These are phyloP conservation scores for Elsinoe perseae DNA, from an alignment of 2,329 filamentous ascomycete genomes.

Conservation along the genomic window DNA sequence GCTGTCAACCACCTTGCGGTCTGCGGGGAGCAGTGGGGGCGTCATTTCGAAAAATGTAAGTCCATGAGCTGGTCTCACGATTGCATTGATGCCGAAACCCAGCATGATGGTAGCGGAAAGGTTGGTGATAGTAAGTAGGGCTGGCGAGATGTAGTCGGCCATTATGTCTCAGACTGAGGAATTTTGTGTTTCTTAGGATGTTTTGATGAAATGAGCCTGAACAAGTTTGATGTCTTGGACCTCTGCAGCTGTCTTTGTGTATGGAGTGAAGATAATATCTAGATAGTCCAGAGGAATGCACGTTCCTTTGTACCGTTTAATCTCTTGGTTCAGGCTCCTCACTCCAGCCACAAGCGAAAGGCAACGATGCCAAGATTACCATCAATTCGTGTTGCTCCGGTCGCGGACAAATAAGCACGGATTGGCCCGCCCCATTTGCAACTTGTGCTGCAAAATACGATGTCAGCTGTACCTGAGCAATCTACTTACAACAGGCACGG, in stretches of 20 bases:
- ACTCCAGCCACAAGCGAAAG: not conserved
- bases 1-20: constrained; percentile 36
- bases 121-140: not conserved
- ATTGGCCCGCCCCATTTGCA: too few relatives aligned
- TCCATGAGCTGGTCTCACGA: constrained; percentile 31
- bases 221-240: not conserved
- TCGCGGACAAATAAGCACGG: too few relatives aligned
- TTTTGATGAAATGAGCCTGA: not conserved
- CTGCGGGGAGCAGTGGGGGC: constrained; percentile 24
- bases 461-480: too few relatives aligned
- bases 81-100: constrained; percentile 36
- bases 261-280: not conserved
- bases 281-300: not conserved
- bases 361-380: not conserved
- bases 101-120: constrained; percentile 28
- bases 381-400: not conserved
- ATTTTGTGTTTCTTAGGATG: not conserved
- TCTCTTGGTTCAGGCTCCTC: not conserved
- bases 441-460: too few relatives aligned
- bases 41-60: constrained; percentile 35
- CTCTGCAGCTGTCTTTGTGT: not conserved
- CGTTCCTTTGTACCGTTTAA: not conserved
- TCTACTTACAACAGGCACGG: too few relatives aligned
- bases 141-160: not conserved
- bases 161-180: not conserved